Evolutionary conservation across 345 rosid species (phyloP).

Genomic region (Lepidium africanum): DNA sequence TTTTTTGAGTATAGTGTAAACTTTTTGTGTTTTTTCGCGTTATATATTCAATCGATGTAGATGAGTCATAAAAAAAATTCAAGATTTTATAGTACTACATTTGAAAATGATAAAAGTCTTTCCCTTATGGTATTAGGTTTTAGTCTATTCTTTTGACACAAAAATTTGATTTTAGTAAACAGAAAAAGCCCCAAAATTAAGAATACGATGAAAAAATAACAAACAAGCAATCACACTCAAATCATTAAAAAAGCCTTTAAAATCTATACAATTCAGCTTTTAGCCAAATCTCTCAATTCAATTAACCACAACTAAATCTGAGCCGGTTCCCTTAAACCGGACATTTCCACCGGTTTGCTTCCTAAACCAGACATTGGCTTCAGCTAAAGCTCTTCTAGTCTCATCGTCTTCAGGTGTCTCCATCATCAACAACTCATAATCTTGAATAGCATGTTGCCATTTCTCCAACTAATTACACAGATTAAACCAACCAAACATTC

Average conservation of each 20-base stretch:
- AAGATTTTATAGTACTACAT: too few species aligned
- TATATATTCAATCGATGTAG: too few species aligned
- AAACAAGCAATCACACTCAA: not conserved
- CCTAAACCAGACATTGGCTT: slow-evolving; percentile 45
- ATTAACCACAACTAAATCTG: slow-evolving; percentile 36
- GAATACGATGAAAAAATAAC: not conserved
- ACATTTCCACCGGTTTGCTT: slow-evolving; percentile 38
- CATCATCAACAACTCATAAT: slow-evolving; percentile 61
- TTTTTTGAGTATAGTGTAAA: too few species aligned
- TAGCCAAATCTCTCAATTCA: slow-evolving; percentile 4
- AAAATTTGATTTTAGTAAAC: not conserved
- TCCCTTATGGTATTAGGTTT: not conserved
- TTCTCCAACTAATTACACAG: slow-evolving; percentile 45
- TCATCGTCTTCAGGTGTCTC: slow-evolving; percentile 69
- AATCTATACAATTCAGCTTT: slow-evolving; percentile 14
- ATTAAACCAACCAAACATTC: not conserved
- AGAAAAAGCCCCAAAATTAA: not conserved
- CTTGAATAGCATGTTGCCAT: slow-evolving; percentile 72
- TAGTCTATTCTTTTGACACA: not conserved
- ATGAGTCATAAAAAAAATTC: too few species aligned
- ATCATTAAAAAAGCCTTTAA: not conserved
- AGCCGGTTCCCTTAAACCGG: slow-evolving; percentile 40
- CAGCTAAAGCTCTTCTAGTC: slow-evolving; percentile 44
- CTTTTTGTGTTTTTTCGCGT: too few species aligned
- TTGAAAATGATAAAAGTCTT: not conserved